A percentile compares a stretch with the other conserved stretches of the same genome.
Evolutionary conservation across 2,329 filamentous ascomycete genomes (phyloP).

Genomic region (Cladosporium sp.): DNA sequence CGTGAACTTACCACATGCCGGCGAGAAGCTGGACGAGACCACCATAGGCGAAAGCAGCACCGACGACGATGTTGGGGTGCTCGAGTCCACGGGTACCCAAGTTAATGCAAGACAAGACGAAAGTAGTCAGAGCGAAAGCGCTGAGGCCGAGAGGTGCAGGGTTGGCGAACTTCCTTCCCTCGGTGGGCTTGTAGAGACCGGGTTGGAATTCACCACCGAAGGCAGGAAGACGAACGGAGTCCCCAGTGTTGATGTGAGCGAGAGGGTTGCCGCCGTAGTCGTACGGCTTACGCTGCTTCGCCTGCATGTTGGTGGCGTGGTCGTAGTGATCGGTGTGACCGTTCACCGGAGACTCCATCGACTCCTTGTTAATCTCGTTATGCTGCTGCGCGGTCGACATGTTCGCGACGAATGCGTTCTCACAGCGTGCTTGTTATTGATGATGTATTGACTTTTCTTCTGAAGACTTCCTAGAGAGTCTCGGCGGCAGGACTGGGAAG

Average conservation of each 20-base stretch:
- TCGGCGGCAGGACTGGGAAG: not conserved
- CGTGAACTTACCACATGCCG: conserved; percentile 44
- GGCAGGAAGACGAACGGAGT: conserved; percentile 44
- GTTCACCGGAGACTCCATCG: conserved; percentile 15
- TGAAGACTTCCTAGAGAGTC: not conserved
- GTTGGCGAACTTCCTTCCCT: conserved; percentile 50
- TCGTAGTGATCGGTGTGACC: conserved; percentile 32
- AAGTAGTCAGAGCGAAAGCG: conserved; percentile 63
- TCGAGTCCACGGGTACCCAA: conserved; percentile 40
- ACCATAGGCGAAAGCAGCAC: conserved; percentile 47
- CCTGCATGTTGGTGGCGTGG: conserved; percentile 27
- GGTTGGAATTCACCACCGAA: conserved; percentile 52
- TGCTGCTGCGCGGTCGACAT: conserved; percentile 43
- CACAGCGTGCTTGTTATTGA: not conserved
- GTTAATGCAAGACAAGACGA: conserved; percentile 53
- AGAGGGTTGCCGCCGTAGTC: conserved; percentile 51
- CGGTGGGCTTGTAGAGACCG: conserved; percentile 41
- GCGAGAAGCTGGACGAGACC: conserved; percentile 49
- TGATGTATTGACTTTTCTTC: not conserved
- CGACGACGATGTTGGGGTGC: conserved; percentile 45
- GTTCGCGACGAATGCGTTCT: conserved; percentile 16
- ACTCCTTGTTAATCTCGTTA: conserved; percentile 26
- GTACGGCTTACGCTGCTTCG: conserved; percentile 42
- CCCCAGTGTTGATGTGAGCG: conserved; percentile 47
- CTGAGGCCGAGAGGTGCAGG: conserved; percentile 58